A percentile compares a stretch with the other conserved stretches of the same genome.
These are phyloP conservation scores for Suillus plorans DNA, from an alignment of 768 basidiomycete species.

Conservation along the genomic window DNA sequence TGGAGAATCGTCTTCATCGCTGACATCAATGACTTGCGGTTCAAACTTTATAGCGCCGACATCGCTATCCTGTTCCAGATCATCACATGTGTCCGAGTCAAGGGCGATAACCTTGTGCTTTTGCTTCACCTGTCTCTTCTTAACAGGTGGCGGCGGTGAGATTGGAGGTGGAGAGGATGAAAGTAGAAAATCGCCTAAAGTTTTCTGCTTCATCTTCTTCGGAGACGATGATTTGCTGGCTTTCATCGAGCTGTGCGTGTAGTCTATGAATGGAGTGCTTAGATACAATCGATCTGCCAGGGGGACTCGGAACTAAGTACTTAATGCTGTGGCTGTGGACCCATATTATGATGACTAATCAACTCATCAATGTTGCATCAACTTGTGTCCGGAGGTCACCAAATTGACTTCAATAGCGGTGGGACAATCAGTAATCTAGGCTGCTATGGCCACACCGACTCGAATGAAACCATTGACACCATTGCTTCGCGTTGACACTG, in stretches of 20 bases:
- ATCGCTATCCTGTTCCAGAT: slow-evolving; percentile 39
- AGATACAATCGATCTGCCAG: neutral
- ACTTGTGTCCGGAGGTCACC: too few species aligned
- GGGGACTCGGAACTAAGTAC: neutral
- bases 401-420: too few species aligned
- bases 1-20: slow-evolving; percentile 26
- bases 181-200: slow-evolving; percentile 36
- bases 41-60: slow-evolving; percentile 55
- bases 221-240: slow-evolving; percentile 14
- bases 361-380: too few species aligned
- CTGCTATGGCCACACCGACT: neutral
- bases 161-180: slow-evolving; percentile 30
- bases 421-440: neutral
- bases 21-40: slow-evolving; percentile 25
- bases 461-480: slow-evolving; percentile 7
- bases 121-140: slow-evolving; percentile 13
- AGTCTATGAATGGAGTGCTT: neutral
- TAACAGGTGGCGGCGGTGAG: slow-evolving; percentile 13
- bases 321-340: neutral
- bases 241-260: slow-evolving; percentile 15
- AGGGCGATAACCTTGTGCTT: slow-evolving; percentile 16
- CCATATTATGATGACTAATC: neutral
- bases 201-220: slow-evolving; percentile 42
- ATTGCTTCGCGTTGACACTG: slow-evolving; percentile 14
- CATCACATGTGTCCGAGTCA: slow-evolving; percentile 21